Base-by-base conservation (phyloP, 148 eudicot species). In the Cornus kousa region DNA sequence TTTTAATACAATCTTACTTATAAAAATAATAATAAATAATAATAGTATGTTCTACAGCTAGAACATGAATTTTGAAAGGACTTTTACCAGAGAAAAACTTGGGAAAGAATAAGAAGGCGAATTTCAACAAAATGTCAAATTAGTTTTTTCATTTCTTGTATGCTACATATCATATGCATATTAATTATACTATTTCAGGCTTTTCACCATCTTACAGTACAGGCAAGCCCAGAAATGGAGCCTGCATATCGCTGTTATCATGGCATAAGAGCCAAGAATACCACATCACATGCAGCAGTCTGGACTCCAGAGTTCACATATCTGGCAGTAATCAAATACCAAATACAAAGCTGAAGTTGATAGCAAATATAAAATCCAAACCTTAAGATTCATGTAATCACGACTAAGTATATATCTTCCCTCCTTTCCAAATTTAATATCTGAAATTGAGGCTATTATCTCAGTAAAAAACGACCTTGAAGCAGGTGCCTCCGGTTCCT, bases 321-420 rank as follows among this genome's bases (percentile, higher is more conserved):
- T 33, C 59, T 35, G 10, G 28, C 28, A 68, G 57, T 50, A 48
- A 55, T 22, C 48, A 31, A 70, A 14, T 16, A 43, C 35, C 31
- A 76, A 65, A 50, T 55, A 53, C 19, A n/a, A 71, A 66, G 71
- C 10, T 73, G 64, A 28, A 32, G 70, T 31, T 50, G 73, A 19
- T 5, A 59, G 78, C 31, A 74, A 62, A 62, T 12, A 37, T 22
- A 39, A 28, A 11, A 67, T 22, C 6, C 79, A 69, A 78, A 90
- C 94, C 92, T 91, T 91, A 57, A 91, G 92, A 31, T 89, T 86
- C 94, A 89, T 91, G 71, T 91, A 91, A 75, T 91, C 94, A 80
- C 94, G 94, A 76, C 94, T 89, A 28, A 91, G 85, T 77, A 91
- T 66, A 68, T 87, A 86, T 87, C 92, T 91, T 69, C 94, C 94